phyloP scores from a whole-genome alignment of 129 eudicot species.

The Calendula officinalis region DNA sequence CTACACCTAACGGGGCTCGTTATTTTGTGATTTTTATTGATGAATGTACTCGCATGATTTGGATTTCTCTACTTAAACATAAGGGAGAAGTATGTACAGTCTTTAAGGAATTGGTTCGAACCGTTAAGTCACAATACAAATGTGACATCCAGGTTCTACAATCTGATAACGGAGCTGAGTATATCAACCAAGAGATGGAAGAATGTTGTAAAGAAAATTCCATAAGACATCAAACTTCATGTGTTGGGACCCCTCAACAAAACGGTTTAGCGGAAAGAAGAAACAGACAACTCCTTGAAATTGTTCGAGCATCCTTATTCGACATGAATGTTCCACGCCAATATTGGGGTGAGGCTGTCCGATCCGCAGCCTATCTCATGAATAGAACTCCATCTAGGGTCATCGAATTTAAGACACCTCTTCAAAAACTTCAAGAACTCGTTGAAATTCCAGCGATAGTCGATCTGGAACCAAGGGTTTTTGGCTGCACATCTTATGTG shows the following conservation, averaged over 20 bases:
- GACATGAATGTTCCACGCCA: constrained; percentile 16
- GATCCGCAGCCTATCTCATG: constrained; percentile 11
- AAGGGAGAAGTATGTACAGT: constrained; percentile 7
- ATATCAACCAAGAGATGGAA: not conserved
- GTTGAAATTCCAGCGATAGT: not conserved
- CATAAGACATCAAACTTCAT: constrained; percentile 14
- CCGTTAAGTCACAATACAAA: constrained; percentile 5
- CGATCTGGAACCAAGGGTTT: constrained; percentile 26
- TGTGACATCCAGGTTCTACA: constrained; percentile 9
- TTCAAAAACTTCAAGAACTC: constrained; percentile 13
- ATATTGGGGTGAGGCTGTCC: constrained; percentile 27
- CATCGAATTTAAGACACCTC: constrained; percentile 23
- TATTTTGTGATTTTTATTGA: constrained; percentile 23
- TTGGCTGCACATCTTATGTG: constrained; percentile 18
- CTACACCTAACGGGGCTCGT: constrained; percentile 5
- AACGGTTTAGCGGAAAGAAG: constrained; percentile 6
- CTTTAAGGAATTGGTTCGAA: constrained; percentile 12
- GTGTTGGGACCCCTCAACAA: constrained; percentile 9
- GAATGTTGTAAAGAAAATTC: not conserved
- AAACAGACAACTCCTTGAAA: too few species aligned
- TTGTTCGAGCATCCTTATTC: constrained; percentile 13
- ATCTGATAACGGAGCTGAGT: constrained; percentile 15
- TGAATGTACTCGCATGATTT: constrained; percentile 25
- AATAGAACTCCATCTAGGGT: constrained; percentile 23
- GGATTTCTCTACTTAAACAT: constrained; percentile 7